Percentiles rank a stretch among this genome's conserved stretches.
phyloP scores from a whole-genome alignment of 768 basidiomycete genomes.

The Pleurotus sapidus region DNA sequence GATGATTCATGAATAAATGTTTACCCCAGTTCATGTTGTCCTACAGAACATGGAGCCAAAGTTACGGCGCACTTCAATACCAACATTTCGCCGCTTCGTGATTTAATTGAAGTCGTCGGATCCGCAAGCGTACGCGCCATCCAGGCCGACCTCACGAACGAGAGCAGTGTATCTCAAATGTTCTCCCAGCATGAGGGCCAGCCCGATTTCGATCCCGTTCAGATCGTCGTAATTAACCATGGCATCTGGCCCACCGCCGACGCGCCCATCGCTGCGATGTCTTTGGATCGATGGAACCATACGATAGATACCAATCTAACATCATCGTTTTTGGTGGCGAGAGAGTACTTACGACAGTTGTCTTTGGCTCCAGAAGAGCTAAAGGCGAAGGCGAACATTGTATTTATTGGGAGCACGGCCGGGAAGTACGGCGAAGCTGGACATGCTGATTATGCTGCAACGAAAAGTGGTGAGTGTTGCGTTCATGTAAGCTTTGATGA shows the following conservation, averaged over 20 bases:
- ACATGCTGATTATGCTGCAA: conserved; percentile 63
- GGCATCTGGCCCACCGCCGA: conserved; percentile 46
- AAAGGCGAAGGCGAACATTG: conserved; percentile 56
- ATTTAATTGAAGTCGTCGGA: conserved; percentile 35
- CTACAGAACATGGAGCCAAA: conserved; percentile 62
- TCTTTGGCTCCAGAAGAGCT: conserved; percentile 30
- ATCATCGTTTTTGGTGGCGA: conserved; percentile 62
- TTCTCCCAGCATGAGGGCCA: conserved; percentile 39
- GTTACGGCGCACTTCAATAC: conserved; percentile 74
- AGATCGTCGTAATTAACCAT: conserved; percentile 62
- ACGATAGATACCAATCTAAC: conserved; percentile 66
- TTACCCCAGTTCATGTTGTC: conserved; percentile 1
- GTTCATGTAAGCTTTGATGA: neutral
- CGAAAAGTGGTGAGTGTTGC: conserved; percentile 57
- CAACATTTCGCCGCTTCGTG: conserved; percentile 37
- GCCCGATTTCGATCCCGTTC: conserved; percentile 46
- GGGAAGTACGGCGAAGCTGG: conserved; percentile 73
- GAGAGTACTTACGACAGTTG: conserved; percentile 55
- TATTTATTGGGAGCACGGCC: conserved; percentile 68
- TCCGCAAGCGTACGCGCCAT: conserved; percentile 30
- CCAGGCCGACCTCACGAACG: conserved; percentile 59
- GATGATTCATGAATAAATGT: neutral
- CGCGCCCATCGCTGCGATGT: conserved; percentile 53
- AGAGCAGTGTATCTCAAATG: conserved; percentile 47
- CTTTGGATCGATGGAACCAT: conserved; percentile 58